A percentile compares a stretch with the other conserved stretches of the same genome.
Conservation (phyloP, 345 rosid genomes). For the Eucalyptus pauciflora region DNA sequence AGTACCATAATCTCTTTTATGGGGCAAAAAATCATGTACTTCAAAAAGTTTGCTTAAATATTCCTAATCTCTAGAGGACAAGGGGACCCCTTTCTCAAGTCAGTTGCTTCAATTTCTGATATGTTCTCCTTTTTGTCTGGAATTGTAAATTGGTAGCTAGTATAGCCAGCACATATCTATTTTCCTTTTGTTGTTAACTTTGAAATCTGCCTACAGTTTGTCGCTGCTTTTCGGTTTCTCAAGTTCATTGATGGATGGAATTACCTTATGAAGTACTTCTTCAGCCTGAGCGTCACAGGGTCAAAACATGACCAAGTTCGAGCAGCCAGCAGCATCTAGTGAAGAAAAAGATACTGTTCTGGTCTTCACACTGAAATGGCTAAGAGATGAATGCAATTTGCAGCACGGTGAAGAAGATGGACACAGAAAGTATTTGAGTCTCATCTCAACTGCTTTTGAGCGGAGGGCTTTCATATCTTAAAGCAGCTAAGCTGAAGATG, state of each 20-base stretch:
- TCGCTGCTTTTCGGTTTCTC: neutral
- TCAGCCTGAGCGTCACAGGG: conserved; percentile 21
- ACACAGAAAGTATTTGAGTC: conserved; percentile 79
- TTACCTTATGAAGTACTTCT: conserved; percentile 20
- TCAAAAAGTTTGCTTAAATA: neutral
- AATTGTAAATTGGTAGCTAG: neutral
- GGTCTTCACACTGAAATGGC: conserved; percentile 72
- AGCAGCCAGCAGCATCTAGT: neutral
- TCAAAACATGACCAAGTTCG: conserved; percentile 25
- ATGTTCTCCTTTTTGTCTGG: neutral
- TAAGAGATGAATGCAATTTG: conserved; percentile 89
- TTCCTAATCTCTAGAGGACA: neutral
- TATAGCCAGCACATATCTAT: neutral
- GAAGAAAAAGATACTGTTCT: conserved; percentile 70
- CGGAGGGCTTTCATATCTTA: conserved; percentile 76
- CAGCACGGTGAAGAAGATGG: conserved; percentile 62
- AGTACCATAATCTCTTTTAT: neutral
- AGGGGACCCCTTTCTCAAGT: neutral
- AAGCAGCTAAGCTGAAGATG: neutral
- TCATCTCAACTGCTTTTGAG: conserved; percentile 64
- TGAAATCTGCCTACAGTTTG: neutral
- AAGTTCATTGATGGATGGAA: conserved; percentile 29
- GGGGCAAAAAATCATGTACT: neutral
- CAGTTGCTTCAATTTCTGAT: neutral
- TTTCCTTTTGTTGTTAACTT: neutral